Percentiles rank a stretch among this genome's conserved stretches.
Conservation (phyloP, 352 stramenopile genomes). For the Phytophthora vignae region DNA sequence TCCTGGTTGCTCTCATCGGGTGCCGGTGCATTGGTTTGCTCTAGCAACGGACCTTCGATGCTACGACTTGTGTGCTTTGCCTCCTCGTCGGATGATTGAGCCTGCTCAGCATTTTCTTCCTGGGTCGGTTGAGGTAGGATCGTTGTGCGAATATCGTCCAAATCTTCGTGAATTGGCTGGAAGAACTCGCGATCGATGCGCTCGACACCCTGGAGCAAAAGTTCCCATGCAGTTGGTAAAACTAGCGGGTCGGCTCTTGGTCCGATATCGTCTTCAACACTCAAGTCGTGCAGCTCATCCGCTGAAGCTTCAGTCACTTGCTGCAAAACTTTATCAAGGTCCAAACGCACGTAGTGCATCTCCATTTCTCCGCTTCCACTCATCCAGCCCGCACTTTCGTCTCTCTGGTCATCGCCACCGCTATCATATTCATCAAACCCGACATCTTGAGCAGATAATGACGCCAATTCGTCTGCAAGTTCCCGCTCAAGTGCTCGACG, state of each 20-base stretch:
- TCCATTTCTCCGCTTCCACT: background rate
- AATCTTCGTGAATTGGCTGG: conserved; percentile 33
- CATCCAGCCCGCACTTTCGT: background rate
- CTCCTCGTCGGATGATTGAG: background rate
- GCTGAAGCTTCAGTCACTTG: conserved; percentile 4
- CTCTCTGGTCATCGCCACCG: conserved; percentile 6
- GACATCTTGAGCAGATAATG: conserved; percentile 28
- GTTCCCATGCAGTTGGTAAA: conserved; percentile 29
- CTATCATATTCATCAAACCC: conserved; percentile 22
- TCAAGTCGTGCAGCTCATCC: background rate
- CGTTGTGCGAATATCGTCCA: conserved; percentile 38
- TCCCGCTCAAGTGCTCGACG: conserved; percentile 53
- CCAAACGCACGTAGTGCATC: conserved; percentile 40
- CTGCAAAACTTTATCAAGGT: conserved; percentile 42
- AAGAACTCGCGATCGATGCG: conserved; percentile 55
- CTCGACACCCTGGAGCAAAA: conserved; percentile 49
- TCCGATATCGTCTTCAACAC: background rate
- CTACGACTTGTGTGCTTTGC: background rate
- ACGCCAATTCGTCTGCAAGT: conserved; percentile 48
- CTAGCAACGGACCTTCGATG: background rate
- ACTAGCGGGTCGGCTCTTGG: background rate
- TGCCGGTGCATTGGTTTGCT: background rate
- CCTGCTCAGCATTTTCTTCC: background rate
- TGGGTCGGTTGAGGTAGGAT: conserved; percentile 5
- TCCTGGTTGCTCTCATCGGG: background rate